Base-by-base conservation (phyloP, 768 basidiomycete genomes). In the Hericium alpestre region DNA sequence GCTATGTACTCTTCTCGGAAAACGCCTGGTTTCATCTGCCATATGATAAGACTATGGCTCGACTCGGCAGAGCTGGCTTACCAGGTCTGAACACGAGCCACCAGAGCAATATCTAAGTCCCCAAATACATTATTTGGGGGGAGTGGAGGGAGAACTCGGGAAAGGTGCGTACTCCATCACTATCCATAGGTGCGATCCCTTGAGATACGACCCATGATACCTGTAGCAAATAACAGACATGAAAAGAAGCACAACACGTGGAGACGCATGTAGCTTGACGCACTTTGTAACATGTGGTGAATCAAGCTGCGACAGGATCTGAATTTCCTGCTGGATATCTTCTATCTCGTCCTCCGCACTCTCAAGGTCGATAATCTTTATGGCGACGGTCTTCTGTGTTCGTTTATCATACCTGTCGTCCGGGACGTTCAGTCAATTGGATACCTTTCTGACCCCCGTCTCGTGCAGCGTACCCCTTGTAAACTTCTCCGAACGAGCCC, bases 291-390 rank as follows among this genome's bases (percentile, higher is more conserved):
- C 95, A 73, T 90, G 87, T 25, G 90, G 86, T 23, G 93, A 97
- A 71, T 98, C 95, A 63, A 99, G 73, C 68, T 97, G 94, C 7
- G 91, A 93, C 13, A 99, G 81, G 60, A 99, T 98, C 71, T 96
- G 92, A 56, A 99, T 98, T 71, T 99, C 96, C 70, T 96, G 92
- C 65, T 98, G 93, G 58, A 99, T 98, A 73, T 98, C 96, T 70
- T 98, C 96, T 67, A 98, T 97, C 75, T 99, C 96, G 68, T 99
- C 96, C 71, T 98, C 96, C 53, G 96, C 96, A 67, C 90, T 93
- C 72, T 99, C 96, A 37, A 99, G 82, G 76, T 98, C 94, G 69
- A 99, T 98, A 65, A 98, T 95, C 84, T 94, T 99, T 77, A 99
- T 98, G 48, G 96, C 96, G 23, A 99, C 96, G 0, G 95, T 93